These are phyloP conservation scores for Vitis hybrid DNA, from an alignment of 177 flowering plant species.

Conservation along the genomic window DNA sequence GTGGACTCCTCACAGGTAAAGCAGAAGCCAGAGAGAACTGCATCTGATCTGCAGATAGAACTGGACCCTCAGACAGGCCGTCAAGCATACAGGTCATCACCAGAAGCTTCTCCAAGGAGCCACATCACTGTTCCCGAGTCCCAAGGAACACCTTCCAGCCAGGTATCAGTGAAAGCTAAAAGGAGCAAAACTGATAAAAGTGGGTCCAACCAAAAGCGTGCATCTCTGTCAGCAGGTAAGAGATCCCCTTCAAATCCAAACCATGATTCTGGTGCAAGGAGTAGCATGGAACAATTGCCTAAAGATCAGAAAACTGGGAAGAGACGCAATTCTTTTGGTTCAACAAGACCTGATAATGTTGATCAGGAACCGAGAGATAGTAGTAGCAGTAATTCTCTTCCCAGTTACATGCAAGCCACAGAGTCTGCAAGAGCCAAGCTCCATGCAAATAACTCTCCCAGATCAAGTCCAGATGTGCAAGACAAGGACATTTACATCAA, in stretches of 20 bases:
- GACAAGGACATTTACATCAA: slow-evolving; percentile 55
- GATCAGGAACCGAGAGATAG: slow-evolving; percentile 71
- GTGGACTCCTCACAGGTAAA: slow-evolving; percentile 21
- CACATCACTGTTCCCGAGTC: slow-evolving; percentile 65
- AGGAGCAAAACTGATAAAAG: slow-evolving; percentile 41
- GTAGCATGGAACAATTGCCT: slow-evolving; percentile 48
- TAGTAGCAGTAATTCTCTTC: slow-evolving; percentile 54
- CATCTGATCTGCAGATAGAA: slow-evolving; percentile 32
- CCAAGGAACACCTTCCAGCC: slow-evolving; percentile 87
- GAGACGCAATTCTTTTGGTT: slow-evolving; percentile 74
- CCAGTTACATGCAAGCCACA: slow-evolving; percentile 98
- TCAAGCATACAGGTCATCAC: slow-evolving; percentile 40
- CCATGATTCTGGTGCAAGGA: slow-evolving; percentile 52
- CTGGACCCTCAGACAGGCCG: slow-evolving; percentile 27
- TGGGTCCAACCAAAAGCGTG: slow-evolving; percentile 40
- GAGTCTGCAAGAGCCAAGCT: slow-evolving; percentile 92
- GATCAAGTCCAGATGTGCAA: slow-evolving; percentile 79
- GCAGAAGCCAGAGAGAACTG: slow-evolving; percentile 28
- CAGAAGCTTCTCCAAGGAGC: slow-evolving; percentile 77
- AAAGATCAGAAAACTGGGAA: slow-evolving; percentile 66
- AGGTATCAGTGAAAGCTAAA: slow-evolving; percentile 55
- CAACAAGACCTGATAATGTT: slow-evolving; percentile 43
- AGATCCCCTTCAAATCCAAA: slow-evolving; percentile 42
- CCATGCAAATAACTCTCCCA: slow-evolving; percentile 62
- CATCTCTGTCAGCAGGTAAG: slow-evolving; percentile 45